These are phyloP conservation scores for Collariella sp. DNA, from an alignment of 495 filamentous ascomycete genomes.

Conservation along the genomic window DNA sequence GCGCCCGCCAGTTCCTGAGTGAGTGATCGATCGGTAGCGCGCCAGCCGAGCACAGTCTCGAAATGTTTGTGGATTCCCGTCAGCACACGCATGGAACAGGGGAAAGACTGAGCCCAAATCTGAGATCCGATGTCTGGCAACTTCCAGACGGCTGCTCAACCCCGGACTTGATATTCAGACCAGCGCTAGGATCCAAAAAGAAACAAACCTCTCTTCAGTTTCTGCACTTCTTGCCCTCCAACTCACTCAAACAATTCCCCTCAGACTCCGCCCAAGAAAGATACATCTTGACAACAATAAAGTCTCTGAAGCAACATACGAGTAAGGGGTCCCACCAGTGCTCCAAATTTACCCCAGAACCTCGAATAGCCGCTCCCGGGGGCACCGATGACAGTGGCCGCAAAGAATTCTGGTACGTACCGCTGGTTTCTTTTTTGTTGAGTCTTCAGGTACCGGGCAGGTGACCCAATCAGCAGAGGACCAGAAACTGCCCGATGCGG, in stretches of 20 bases:
- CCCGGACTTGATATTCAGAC: too few species aligned
- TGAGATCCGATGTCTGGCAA: too few species aligned
- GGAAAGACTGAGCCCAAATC: too few species aligned
- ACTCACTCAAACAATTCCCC: not conserved
- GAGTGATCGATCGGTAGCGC: too few species aligned
- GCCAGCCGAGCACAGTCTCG: too few species aligned
- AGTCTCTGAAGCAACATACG: not conserved
- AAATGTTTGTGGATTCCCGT: too few species aligned
- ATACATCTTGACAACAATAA: not conserved
- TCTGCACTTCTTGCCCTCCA: too few species aligned
- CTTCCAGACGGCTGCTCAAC: too few species aligned
- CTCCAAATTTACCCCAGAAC: conserved; percentile 16
- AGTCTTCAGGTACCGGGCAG: conserved; percentile 25
- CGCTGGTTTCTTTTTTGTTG: not conserved
- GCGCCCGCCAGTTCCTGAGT: too few species aligned
- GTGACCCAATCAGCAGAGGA: conserved; percentile 31
- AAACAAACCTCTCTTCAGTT: too few species aligned
- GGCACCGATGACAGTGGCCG: conserved; percentile 8
- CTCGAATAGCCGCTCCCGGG: conserved; percentile 27
- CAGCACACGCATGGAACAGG: too few species aligned
- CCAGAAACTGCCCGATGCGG: conserved; percentile 19
- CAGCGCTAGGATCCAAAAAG: not conserved
- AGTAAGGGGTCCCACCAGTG: not conserved
- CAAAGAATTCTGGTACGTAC: conserved; percentile 7
- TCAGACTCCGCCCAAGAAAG: not conserved